Evolutionary conservation across 306 rosid genomes (phyloP).

Genomic region (Pyrus bretschneideri): DNA sequence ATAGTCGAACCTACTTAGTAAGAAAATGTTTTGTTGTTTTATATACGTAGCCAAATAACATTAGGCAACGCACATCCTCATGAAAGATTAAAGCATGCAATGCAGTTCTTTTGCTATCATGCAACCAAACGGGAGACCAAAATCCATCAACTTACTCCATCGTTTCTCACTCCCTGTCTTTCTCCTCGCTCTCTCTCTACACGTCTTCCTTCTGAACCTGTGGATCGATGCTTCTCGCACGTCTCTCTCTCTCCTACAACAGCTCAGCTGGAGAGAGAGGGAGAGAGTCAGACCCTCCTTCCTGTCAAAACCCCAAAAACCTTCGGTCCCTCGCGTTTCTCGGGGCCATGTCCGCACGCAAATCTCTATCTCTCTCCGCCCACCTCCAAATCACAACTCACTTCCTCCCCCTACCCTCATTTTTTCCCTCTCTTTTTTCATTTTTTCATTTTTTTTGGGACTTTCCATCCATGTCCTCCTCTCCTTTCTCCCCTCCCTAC

Average conservation of each 20-base stretch:
- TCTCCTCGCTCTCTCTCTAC: neutral
- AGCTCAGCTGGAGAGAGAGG: neutral
- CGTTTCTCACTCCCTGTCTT: neutral
- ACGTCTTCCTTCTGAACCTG: neutral
- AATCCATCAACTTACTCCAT: neutral
- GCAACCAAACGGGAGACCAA: neutral
- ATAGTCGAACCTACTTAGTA: no score
- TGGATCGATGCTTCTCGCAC: neutral
- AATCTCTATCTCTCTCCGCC: slow-evolving; percentile 28
- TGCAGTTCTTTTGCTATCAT: neutral
- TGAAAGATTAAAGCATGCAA: neutral
- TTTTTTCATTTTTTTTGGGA: neutral
- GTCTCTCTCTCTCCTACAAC: neutral
- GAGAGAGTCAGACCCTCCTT: neutral
- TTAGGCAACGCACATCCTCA: neutral
- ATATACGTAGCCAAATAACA: neutral
- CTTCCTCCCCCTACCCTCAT: slow-evolving; percentile 7
- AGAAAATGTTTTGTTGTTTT: no score
- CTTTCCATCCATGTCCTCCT: slow-evolving; percentile 21
- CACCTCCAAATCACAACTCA: slow-evolving; percentile 24
- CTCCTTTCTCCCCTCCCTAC: neutral
- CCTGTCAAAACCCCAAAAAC: slow-evolving; percentile 31
- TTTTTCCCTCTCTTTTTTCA: neutral
- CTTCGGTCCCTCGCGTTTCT: slow-evolving; percentile 30
- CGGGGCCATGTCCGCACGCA: slow-evolving; percentile 29